phyloP scores from a whole-genome alignment of 371 early-diverging fungal species.

The Zopfochytrium polystomum region DNA sequence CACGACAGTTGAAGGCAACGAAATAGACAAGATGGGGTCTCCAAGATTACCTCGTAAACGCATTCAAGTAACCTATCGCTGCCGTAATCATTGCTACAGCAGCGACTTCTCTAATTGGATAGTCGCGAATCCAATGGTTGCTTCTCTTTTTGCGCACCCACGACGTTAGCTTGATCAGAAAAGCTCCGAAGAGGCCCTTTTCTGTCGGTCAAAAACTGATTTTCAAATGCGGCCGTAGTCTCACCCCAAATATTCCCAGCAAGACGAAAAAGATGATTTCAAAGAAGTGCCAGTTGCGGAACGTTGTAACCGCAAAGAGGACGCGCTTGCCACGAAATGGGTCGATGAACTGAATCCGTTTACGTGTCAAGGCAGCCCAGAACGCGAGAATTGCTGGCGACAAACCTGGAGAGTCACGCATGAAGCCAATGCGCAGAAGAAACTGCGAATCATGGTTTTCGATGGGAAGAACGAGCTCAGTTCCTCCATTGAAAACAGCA shows the following conservation, averaged over 20 bases:
- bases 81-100: conserved; percentile 71
- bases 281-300: conserved; percentile 85
- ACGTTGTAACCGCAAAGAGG: conserved; percentile 87
- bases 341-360: conserved; percentile 45
- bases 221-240: conserved; percentile 8
- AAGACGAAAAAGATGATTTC: conserved; percentile 75
- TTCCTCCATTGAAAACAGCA: conserved; percentile 90
- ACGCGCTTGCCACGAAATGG: conserved; percentile 76
- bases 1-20: neutral
- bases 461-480: conserved; percentile 88
- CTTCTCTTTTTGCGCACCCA: conserved; percentile 21
- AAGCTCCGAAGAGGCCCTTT: conserved; percentile 80
- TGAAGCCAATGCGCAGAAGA: conserved; percentile 90
- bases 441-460: conserved; percentile 89
- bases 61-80: conserved; percentile 63
- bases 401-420: conserved; percentile 74
- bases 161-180: conserved; percentile 66
- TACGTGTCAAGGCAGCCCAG: neutral
- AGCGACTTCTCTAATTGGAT: conserved; percentile 73
- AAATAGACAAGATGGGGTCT: neutral
- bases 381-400: neutral
- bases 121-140: conserved; percentile 38
- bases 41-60: conserved; percentile 28
- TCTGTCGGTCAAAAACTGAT: neutral
- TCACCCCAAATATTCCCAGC: conserved; percentile 78